Percentiles rank a stretch among this genome's conserved stretches.
Evolutionary conservation across 2,329 filamentous ascomycete genomes (phyloP).

Genomic region (Colletotrichum sidae): DNA sequence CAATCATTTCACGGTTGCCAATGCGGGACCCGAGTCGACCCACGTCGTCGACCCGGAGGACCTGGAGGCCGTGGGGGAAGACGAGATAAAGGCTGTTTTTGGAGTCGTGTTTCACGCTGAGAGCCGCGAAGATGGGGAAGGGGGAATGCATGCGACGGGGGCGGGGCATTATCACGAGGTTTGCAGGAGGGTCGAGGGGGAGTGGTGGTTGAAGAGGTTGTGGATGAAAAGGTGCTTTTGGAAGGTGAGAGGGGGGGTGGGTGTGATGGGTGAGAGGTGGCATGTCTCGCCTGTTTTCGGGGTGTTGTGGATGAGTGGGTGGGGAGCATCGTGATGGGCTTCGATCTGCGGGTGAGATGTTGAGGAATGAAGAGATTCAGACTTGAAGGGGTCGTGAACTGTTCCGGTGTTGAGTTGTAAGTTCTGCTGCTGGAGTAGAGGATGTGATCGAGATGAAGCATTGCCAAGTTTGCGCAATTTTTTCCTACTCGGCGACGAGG

Average conservation of each 20-base stretch:
- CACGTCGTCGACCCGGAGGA: slow-evolving; percentile 24
- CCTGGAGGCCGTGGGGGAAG: slow-evolving; percentile 27
- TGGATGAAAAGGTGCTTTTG: slow-evolving; percentile 33
- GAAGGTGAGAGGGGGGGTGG: slow-evolving; percentile 3
- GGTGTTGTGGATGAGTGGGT: neutral
- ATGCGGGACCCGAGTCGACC: slow-evolving; percentile 7
- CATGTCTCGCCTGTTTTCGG: neutral
- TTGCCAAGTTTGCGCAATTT: too few species aligned
- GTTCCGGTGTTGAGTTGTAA: too few species aligned
- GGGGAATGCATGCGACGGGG: slow-evolving; percentile 6
- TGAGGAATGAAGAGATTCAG: neutral
- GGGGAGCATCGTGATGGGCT: neutral
- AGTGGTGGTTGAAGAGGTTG: slow-evolving; percentile 31
- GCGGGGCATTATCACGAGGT: slow-evolving; percentile 37
- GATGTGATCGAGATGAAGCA: too few species aligned
- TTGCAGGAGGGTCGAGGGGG: slow-evolving; percentile 24
- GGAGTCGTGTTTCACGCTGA: slow-evolving; percentile 13
- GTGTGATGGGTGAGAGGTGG: neutral
- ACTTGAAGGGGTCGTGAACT: too few species aligned
- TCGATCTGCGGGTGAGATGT: neutral
- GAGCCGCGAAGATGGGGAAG: slow-evolving; percentile 14
- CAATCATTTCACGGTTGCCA: slow-evolving; percentile 15
- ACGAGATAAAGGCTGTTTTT: slow-evolving; percentile 37
- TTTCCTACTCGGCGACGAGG: too few species aligned
- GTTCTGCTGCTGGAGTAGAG: too few species aligned